Base-by-base conservation (phyloP, 495 filamentous ascomycete genomes). In the Pyronema omphalodes region DNA sequence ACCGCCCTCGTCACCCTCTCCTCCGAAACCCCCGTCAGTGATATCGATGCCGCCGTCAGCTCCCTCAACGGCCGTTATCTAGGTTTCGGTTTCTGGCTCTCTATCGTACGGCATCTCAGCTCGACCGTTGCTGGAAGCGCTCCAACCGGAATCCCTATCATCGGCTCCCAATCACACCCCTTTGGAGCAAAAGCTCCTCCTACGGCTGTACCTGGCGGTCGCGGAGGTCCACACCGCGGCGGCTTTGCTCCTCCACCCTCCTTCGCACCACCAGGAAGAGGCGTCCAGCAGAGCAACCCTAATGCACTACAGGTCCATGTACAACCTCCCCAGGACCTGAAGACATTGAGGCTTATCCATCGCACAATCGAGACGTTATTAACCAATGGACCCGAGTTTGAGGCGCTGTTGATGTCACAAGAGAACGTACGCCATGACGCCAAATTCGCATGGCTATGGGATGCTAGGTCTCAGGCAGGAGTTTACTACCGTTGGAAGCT, bases 361-460 rank as follows among this genome's bases (percentile, higher is more conserved):
- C 87, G 80, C 62, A 86, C 88, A 0, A 70, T 93, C 36, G 91
- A 96, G 59, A 71, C 71, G 4, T 71, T 96, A 0, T 62, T 94
- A 17, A 77, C 77, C 9, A 76, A 87, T 57, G 88, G 88, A 0
- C 82, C 84, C 0, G 85, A 93, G 65, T 93, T 95, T 53, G 91
- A 99, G 63, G 88, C 88, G 4, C 72, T 93, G 1, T 76, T 99
- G 3, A 95, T 96, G 91, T 82, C 76, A 37, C 73, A 81, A 14
- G 79, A 78, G 0, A 78, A 83, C 37, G 83, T 95, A 1, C 84
- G 89, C 57, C 72, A 68, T 19, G 83, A 94, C 37, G 83, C 89
- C 59, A 88, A 81, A 63, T 99, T 88, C 80, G 83, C 86, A 0
- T 99, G 86, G 84, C 67, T 99, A 3, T 99, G 83, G 82, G 84